Conservation (phyloP, 2,329 filamentous ascomycete genomes). For the Thermomyces lanuginosus region DNA sequence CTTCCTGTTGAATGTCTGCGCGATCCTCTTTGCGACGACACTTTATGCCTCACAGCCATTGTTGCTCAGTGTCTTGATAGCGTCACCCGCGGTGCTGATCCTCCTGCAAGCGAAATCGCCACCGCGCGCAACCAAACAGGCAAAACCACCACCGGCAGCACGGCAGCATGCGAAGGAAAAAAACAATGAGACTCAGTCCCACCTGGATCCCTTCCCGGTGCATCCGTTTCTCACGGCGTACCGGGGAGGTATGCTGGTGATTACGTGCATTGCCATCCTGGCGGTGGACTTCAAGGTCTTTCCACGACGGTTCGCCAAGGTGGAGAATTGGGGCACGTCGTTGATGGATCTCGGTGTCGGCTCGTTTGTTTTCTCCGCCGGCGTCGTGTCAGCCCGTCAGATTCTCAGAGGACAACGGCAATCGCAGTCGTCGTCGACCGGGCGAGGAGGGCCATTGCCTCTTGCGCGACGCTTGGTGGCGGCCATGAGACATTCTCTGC, state of each 20-base stretch:
- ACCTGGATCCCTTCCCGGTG: constrained; percentile 46
- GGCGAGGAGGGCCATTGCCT: too few relatives aligned
- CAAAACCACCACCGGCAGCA: constrained; percentile 16
- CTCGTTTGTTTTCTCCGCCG: constrained; percentile 90
- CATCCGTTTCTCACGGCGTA: constrained; percentile 91
- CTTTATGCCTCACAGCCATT: constrained; percentile 62
- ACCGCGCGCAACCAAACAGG: constrained; percentile 15
- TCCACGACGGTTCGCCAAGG: constrained; percentile 87
- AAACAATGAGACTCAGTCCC: constrained; percentile 6
- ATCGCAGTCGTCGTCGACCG: too few relatives aligned
- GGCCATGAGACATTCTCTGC: constrained; percentile 65
- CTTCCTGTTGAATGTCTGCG: constrained; percentile 71
- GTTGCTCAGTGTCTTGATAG: constrained; percentile 56
- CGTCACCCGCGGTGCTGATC: constrained; percentile 53
- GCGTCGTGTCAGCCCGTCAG: constrained; percentile 73
- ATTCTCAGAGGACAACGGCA: constrained; percentile 56
- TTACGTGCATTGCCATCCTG: constrained; percentile 82
- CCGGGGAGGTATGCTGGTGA: constrained; percentile 75
- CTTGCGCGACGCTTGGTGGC: constrained; percentile 46
- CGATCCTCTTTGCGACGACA: constrained; percentile 70
- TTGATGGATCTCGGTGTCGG: constrained; percentile 96
- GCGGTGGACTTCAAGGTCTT: constrained; percentile 92
- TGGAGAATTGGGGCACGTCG: constrained; percentile 98
- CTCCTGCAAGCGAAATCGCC: constrained; percentile 27
- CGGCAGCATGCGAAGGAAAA: constrained; percentile 11